Percentiles rank a stretch among this genome's conserved stretches.
These are phyloP conservation scores for Phyllosticta citrichinensis DNA, from an alignment of 2,329 filamentous ascomycete species.

Conservation along the genomic window DNA sequence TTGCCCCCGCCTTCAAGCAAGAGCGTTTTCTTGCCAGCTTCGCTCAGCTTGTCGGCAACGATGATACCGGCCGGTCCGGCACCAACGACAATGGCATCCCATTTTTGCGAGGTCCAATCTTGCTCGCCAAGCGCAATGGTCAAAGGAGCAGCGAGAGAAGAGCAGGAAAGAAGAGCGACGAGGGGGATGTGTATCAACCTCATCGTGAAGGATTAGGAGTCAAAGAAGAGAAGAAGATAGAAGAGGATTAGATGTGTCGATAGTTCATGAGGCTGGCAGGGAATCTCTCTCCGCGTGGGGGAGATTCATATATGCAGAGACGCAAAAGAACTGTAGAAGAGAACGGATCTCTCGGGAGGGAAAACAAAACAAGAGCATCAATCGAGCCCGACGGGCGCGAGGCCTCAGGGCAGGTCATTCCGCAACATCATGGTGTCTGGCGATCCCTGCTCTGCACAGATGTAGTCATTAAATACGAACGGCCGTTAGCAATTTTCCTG, in stretches of 20 bases:
- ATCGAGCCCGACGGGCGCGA: neutral
- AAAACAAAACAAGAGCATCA: neutral
- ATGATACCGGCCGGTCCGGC: constrained; percentile 45
- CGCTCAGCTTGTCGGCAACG: constrained; percentile 41
- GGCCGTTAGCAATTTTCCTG: neutral
- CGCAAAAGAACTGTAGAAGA: neutral
- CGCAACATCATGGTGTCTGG: neutral
- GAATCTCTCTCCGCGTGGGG: neutral
- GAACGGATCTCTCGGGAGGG: neutral
- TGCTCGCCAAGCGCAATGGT: neutral
- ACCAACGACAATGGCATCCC: constrained; percentile 34
- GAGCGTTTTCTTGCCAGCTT: constrained; percentile 42
- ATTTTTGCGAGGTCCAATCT: constrained; percentile 8
- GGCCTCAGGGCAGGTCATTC: neutral
- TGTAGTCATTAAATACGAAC: neutral
- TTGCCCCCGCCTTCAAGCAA: constrained; percentile 43
- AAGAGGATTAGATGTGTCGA: neutral
- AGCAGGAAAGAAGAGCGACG: neutral
- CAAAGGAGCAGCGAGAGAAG: constrained; percentile 1
- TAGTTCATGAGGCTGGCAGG: neutral
- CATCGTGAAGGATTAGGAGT: neutral
- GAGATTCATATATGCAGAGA: neutral
- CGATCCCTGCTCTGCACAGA: neutral
- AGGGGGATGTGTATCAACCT: neutral
- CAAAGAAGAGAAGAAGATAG: neutral